Conservation (phyloP, 116 monocot species). For the Dioscorea cayenensis region DNA sequence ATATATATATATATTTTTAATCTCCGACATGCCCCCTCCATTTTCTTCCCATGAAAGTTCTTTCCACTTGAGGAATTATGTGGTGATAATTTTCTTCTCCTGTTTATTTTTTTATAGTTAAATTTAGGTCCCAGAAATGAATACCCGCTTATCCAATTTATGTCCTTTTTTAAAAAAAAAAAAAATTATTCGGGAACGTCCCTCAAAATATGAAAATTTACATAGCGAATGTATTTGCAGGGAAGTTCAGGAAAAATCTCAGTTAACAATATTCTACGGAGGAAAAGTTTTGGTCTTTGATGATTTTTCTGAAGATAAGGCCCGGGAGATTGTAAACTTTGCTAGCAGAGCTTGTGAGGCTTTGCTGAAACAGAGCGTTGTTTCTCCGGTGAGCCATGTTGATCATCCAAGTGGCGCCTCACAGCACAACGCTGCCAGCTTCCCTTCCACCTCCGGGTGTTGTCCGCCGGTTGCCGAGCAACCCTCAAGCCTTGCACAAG, state of each 20-base stretch:
- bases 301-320: conserved; percentile 30
- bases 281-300: conserved; percentile 50
- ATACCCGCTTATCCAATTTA: too few relatives aligned
- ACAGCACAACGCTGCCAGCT: neutral
- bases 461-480: neutral
- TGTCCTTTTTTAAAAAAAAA: neutral
- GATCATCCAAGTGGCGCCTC: neutral
- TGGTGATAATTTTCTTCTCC: too few relatives aligned
- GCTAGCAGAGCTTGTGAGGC: conserved; percentile 8
- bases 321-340: conserved; percentile 28
- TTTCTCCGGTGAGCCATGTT: neutral
- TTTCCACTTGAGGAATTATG: too few relatives aligned
- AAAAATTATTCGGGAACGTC: neutral
- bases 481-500: neutral
- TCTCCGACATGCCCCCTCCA: too few relatives aligned
- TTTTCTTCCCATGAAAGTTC: too few relatives aligned
- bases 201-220: neutral
- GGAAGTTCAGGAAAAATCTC: conserved; percentile 10
- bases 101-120: too few relatives aligned
- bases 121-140: too few relatives aligned
- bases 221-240: conserved; percentile 1
- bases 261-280: conserved; percentile 40
- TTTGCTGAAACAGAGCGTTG: neutral
- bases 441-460: neutral
- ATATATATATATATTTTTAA: too few relatives aligned